These are phyloP conservation scores for Alternaria gaisen DNA, from an alignment of 2,329 filamentous ascomycete genomes.

Conservation along the genomic window DNA sequence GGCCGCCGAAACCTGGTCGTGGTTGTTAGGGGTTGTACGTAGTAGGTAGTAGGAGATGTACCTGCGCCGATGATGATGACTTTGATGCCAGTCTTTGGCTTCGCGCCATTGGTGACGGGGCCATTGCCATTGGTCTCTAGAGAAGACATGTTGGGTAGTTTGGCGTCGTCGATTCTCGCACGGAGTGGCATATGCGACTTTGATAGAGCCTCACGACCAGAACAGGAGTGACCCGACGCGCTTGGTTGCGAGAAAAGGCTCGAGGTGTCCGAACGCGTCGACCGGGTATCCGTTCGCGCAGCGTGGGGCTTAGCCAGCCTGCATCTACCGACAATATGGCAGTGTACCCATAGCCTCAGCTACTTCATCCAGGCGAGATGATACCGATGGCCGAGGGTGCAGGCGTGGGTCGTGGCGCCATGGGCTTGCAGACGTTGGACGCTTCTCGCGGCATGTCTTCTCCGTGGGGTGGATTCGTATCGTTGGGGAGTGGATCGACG, in stretches of 20 bases:
- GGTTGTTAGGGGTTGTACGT: background rate
- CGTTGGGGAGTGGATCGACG: slow-evolving; percentile 11
- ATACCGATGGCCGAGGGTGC: slow-evolving; percentile 7
- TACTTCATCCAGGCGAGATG: slow-evolving; percentile 23
- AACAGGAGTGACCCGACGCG: background rate
- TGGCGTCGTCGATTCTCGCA: slow-evolving; percentile 27
- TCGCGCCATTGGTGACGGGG: slow-evolving; percentile 11
- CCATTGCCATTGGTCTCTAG: slow-evolving; percentile 13
- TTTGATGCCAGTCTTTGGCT: slow-evolving; percentile 59
- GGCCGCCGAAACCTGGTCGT: slow-evolving; percentile 65
- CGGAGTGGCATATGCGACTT: slow-evolving; percentile 29
- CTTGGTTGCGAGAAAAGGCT: slow-evolving; percentile 3
- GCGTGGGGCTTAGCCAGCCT: slow-evolving; percentile 23
- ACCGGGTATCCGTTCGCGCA: slow-evolving; percentile 11
- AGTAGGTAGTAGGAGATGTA: slow-evolving; percentile 31
- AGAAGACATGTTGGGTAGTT: slow-evolving; percentile 35
- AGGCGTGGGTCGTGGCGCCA: slow-evolving; percentile 7
- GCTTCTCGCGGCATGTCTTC: slow-evolving; percentile 11
- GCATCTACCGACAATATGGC: slow-evolving; percentile 10
- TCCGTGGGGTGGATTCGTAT: slow-evolving; percentile 3
- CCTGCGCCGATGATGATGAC: slow-evolving; percentile 60
- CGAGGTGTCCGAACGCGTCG: slow-evolving; percentile 6
- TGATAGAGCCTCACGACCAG: background rate
- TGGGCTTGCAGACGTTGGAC: slow-evolving; percentile 3
- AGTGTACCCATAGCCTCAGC: background rate